Conservation (phyloP, 2,329 filamentous ascomycete genomes). For the Stachybotrys chlorohalonatus region DNA sequence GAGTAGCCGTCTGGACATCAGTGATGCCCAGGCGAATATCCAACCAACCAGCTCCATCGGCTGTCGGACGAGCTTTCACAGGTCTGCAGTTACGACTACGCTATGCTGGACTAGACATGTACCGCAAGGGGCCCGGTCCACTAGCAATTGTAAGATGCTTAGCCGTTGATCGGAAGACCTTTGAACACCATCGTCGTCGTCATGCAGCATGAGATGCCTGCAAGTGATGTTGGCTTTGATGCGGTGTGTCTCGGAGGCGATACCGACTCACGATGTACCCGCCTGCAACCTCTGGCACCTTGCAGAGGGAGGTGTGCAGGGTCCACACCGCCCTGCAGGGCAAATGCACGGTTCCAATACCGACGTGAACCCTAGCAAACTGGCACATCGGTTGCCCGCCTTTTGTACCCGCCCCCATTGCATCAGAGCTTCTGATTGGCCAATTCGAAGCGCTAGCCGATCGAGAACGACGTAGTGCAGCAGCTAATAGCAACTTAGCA, state of each 20-base stretch:
- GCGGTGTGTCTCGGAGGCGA: not conserved
- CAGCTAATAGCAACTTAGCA: not conserved
- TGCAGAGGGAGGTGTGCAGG: not conserved
- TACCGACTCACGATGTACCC: not conserved
- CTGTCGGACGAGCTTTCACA: too few species aligned
- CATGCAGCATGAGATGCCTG: not conserved
- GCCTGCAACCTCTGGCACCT: too few species aligned
- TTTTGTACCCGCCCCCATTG: not conserved
- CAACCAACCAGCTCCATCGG: too few species aligned
- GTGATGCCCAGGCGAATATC: not conserved
- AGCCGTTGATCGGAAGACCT: too few species aligned
- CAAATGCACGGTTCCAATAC: not conserved
- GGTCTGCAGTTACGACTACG: too few species aligned
- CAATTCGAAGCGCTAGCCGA: not conserved
- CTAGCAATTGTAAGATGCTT: too few species aligned
- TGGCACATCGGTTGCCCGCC: not conserved
- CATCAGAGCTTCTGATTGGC: not conserved
- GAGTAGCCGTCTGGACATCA: not conserved
- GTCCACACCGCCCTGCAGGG: not conserved
- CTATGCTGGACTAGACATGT: too few species aligned
- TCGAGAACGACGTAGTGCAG: not conserved
- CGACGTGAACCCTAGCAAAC: not conserved
- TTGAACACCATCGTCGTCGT: too few species aligned
- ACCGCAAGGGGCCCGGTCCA: too few species aligned
- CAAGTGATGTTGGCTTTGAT: not conserved